Evolutionary conservation across 2,329 filamentous ascomycete species (phyloP).

Genomic region (Fusarium euwallaceae): DNA sequence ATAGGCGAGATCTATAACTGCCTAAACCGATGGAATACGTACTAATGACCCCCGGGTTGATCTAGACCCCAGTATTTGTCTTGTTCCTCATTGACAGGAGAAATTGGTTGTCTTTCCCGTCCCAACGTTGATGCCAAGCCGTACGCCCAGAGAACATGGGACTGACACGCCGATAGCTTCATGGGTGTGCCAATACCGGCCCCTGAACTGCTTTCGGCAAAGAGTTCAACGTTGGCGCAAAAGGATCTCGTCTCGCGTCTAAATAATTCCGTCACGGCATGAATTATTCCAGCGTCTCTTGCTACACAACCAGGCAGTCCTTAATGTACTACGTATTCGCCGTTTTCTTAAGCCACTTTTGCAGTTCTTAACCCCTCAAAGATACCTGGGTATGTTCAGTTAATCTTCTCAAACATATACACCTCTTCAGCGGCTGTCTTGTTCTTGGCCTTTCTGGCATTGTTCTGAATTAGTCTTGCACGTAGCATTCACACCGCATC

Average conservation of each 20-base stretch:
- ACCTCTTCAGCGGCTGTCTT: background rate
- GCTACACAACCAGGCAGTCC: background rate
- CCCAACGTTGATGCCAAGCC: background rate
- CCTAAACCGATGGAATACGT: background rate
- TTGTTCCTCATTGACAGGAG: background rate
- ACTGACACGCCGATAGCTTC: slow-evolving; percentile 9
- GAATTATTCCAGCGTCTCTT: background rate
- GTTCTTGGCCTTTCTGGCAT: background rate
- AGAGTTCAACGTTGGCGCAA: background rate
- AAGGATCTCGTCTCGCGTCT: background rate
- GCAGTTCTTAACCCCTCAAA: background rate
- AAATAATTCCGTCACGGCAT: background rate
- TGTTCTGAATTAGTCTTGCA: background rate
- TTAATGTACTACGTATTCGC: background rate
- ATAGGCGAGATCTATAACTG: background rate
- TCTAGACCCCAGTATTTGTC: background rate
- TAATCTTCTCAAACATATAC: background rate
- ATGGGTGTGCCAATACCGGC: slow-evolving; percentile 4
- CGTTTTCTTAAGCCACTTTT: background rate
- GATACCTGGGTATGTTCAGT: background rate
- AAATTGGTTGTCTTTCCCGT: background rate
- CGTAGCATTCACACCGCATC: background rate
- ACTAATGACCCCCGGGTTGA: background rate
- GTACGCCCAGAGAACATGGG: slow-evolving; percentile 10
- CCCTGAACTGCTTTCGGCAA: slow-evolving; percentile 6